Evolutionary conservation across 768 basidiomycete species (phyloP).

Genomic region (Tephrocybe sp.): DNA sequence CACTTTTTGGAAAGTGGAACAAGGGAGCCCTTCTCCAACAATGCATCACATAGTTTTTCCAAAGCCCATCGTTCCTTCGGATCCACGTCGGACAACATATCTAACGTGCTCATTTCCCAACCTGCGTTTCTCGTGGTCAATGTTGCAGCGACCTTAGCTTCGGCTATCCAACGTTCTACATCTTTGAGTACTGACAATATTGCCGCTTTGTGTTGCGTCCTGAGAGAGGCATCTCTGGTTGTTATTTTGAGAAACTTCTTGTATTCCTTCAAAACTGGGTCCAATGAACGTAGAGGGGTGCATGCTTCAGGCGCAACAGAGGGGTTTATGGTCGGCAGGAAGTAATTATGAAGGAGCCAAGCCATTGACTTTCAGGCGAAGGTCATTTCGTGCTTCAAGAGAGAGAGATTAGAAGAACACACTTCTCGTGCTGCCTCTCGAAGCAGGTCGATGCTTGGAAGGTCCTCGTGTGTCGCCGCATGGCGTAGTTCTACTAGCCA

Average conservation of each 20-base stretch:
- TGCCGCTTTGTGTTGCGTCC: constrained; percentile 47
- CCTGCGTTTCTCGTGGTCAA: constrained; percentile 44
- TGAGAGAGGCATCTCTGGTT: constrained; percentile 64
- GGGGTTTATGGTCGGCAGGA: constrained; percentile 71
- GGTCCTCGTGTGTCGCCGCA: constrained; percentile 93
- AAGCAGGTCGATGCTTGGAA: constrained; percentile 81
- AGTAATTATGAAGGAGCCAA: constrained; percentile 87
- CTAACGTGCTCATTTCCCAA: constrained; percentile 39
- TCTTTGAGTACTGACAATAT: constrained; percentile 54
- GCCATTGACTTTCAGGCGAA: constrained; percentile 57
- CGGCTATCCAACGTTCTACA: constrained; percentile 78
- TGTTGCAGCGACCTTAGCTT: constrained; percentile 65
- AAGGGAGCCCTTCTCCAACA: constrained; percentile 71
- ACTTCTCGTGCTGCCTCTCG: constrained; percentile 78
- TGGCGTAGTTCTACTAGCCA: constrained; percentile 94
- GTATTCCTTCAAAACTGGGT: constrained; percentile 72
- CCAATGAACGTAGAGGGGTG: constrained; percentile 50
- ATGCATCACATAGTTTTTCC: constrained; percentile 61
- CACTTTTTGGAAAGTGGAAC: constrained; percentile 88
- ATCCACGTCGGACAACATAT: constrained; percentile 34
- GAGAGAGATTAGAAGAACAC: constrained; percentile 2
- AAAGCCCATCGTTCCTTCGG: constrained; percentile 65
- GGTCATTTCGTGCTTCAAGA: constrained; percentile 6
- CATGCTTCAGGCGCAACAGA: constrained; percentile 33
- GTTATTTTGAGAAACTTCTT: constrained; percentile 65